Evolutionary conservation across 306 rosid genomes (phyloP).

Genomic region (Rubus idaeus): DNA sequence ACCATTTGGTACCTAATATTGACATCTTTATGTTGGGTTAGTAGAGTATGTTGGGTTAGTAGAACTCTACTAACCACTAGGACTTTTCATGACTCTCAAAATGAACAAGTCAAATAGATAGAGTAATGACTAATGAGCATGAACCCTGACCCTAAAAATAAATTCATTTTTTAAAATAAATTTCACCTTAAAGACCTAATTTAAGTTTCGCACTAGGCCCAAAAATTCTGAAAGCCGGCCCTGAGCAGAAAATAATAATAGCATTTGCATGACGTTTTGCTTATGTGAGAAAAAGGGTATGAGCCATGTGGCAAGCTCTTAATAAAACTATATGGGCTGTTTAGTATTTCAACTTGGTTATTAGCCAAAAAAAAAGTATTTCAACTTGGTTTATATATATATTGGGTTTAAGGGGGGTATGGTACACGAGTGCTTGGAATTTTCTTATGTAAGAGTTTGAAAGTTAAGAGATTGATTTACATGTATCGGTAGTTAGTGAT

Average conservation of each 20-base stretch:
- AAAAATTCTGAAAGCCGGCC: too few relatives aligned
- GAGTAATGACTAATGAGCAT: constrained; percentile 10
- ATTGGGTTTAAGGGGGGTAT: background rate
- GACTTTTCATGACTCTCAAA: constrained; percentile 58
- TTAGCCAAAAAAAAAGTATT: too few relatives aligned
- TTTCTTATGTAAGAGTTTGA: constrained; percentile 19
- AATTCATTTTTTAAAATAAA: too few relatives aligned
- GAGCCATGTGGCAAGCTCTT: constrained; percentile 14
- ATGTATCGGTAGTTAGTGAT: background rate
- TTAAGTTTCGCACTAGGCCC: too few relatives aligned
- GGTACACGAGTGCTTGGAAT: constrained; percentile 31
- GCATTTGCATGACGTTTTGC: constrained; percentile 56
- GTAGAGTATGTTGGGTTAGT: constrained; percentile 61
- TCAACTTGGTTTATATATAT: background rate
- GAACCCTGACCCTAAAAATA: background rate
- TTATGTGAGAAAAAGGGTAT: constrained; percentile 23
- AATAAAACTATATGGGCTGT: background rate
- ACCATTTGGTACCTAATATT: constrained; percentile 59
- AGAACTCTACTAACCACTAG: constrained; percentile 54
- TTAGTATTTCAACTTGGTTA: background rate
- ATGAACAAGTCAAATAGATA: constrained; percentile 30
- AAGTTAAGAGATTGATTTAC: background rate
- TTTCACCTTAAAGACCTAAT: too few relatives aligned
- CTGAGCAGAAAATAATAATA: constrained; percentile 18
- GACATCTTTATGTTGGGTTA: constrained; percentile 54